These are phyloP conservation scores for Corymbia maculata DNA, from an alignment of 345 rosid species.

Conservation along the genomic window DNA sequence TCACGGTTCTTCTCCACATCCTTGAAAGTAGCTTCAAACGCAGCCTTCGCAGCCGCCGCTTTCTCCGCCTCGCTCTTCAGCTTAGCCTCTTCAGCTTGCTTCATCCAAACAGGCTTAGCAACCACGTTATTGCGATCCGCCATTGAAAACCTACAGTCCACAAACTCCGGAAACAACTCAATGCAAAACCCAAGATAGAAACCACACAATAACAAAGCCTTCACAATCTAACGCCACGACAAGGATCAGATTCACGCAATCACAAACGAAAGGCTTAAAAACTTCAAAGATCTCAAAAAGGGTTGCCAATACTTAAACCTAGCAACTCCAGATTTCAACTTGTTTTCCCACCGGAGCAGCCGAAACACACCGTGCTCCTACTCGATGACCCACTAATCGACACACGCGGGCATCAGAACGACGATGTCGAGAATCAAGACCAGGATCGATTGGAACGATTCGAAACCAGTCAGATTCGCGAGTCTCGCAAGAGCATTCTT, in stretches of 20 bases:
- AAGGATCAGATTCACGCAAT: neutral
- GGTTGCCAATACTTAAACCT: neutral
- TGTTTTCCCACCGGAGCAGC: neutral
- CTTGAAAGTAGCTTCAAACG: conserved; percentile 93
- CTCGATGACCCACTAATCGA: neutral
- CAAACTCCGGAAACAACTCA: neutral
- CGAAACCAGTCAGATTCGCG: neutral
- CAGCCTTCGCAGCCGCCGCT: conserved; percentile 90
- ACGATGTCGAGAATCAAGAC: neutral
- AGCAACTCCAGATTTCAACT: neutral
- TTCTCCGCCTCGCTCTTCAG: conserved; percentile 87
- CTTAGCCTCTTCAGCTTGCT: conserved; percentile 95
- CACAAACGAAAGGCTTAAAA: neutral
- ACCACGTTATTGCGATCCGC: conserved; percentile 37
- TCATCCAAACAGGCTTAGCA: conserved; percentile 82
- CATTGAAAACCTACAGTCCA: conserved; percentile 13
- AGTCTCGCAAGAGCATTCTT: neutral
- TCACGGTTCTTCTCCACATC: conserved; percentile 30
- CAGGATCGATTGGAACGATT: neutral
- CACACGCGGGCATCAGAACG: neutral
- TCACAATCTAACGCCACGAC: neutral
- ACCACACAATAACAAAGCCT: neutral
- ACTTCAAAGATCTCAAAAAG: neutral
- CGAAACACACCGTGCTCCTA: neutral
- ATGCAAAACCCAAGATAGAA: neutral